These are phyloP conservation scores for Thamnidium elegans DNA, from an alignment of 192 early-diverging fungal genomes.

Conservation along the genomic window DNA sequence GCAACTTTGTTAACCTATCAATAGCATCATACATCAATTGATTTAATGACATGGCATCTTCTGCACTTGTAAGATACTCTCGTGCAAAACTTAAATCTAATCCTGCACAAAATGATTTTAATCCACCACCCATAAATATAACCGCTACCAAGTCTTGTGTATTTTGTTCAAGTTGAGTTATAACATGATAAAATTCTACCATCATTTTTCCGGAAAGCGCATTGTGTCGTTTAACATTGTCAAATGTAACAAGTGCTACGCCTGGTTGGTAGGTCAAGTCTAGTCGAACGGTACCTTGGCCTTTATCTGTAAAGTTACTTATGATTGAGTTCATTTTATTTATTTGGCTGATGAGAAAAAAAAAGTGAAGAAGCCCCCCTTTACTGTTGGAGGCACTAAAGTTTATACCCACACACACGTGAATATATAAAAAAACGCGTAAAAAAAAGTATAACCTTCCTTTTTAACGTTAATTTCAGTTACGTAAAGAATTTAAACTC, in stretches of 20 bases:
- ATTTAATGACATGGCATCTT: slow-evolving; percentile 44
- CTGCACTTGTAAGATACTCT: slow-evolving; percentile 40
- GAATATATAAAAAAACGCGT: no score
- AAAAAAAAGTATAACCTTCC: no score
- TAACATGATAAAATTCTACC: slow-evolving; percentile 53
- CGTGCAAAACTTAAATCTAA: slow-evolving; percentile 55
- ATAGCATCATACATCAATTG: slow-evolving; percentile 62
- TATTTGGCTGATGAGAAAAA: neutral
- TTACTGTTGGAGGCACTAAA: neutral
- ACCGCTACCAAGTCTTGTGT: slow-evolving; percentile 36
- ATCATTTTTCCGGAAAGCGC: slow-evolving; percentile 61
- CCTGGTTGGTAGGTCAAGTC: slow-evolving; percentile 37
- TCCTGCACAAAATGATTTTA: slow-evolving; percentile 48
- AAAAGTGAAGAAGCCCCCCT: neutral
- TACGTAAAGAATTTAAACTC: no score
- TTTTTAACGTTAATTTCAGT: no score
- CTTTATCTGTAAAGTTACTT: slow-evolving; percentile 7
- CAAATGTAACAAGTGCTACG: slow-evolving; percentile 41
- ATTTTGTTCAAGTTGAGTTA: slow-evolving; percentile 44
- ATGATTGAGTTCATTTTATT: neutral
- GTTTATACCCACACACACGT: no score
- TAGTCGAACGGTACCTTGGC: slow-evolving; percentile 41
- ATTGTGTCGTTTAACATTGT: slow-evolving; percentile 51
- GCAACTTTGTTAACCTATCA: slow-evolving; percentile 47
- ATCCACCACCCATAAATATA: slow-evolving; percentile 38